Percentiles rank a stretch among this genome's conserved stretches.
These are phyloP conservation scores for Medicago arabica DNA, from an alignment of 306 rosid genomes.

Conservation along the genomic window DNA sequence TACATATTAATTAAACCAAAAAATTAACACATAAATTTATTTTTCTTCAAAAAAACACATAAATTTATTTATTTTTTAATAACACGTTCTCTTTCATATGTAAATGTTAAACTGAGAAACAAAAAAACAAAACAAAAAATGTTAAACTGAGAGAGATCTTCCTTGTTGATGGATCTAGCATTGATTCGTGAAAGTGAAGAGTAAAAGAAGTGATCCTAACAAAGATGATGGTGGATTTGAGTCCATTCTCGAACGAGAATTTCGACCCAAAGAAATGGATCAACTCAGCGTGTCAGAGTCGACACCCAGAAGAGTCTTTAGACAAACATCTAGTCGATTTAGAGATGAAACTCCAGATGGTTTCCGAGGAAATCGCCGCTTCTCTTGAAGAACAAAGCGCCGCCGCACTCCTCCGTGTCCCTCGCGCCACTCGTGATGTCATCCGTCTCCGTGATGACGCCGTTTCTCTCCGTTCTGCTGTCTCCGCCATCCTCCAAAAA, in stretches of 20 bases:
- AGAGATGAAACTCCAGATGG: slow-evolving; percentile 97
- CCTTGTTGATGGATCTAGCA: slow-evolving; percentile 36
- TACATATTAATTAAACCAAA: too few relatives aligned
- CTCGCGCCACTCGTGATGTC: slow-evolving; percentile 94
- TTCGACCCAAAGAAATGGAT: slow-evolving; percentile 97
- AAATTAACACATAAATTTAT: too few relatives aligned
- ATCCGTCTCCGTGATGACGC: slow-evolving; percentile 94
- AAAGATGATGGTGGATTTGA: slow-evolving; percentile 84
- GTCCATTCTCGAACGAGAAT: slow-evolving; percentile 80
- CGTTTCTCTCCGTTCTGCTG: slow-evolving; percentile 83
- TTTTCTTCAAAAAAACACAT: too few relatives aligned
- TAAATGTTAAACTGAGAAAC: background rate
- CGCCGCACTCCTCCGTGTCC: slow-evolving; percentile 88
- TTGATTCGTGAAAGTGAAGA: slow-evolving; percentile 1
- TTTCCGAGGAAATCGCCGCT: slow-evolving; percentile 89
- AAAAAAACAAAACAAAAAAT: too few relatives aligned
- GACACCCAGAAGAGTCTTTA: slow-evolving; percentile 82
- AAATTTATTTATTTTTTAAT: too few relatives aligned
- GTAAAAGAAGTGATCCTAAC: too few relatives aligned
- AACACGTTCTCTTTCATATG: too few relatives aligned
- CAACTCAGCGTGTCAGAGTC: slow-evolving; percentile 84
- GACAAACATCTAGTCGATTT: slow-evolving; percentile 86
- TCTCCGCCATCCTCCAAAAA: slow-evolving; percentile 83
- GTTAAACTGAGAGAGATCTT: slow-evolving; percentile 2
- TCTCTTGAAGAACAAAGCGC: slow-evolving; percentile 95